Base-by-base conservation (phyloP, 116 monocot species). In the Iris pallida region DNA sequence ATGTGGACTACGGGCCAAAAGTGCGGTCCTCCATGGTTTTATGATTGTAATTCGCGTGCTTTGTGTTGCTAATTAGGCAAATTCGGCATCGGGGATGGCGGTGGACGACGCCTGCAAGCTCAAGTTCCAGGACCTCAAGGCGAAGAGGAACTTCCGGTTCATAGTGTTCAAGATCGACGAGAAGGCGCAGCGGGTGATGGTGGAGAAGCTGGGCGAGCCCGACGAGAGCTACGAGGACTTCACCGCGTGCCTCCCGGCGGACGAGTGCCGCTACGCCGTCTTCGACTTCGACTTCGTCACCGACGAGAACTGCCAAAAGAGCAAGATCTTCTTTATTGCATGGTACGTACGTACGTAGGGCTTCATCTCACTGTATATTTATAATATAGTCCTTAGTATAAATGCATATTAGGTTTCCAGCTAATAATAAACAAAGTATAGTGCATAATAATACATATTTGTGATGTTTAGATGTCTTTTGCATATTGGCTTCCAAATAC, bases 301-400 rank as follows among this genome's bases (percentile, higher is more conserved):
- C 1, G 73, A 69, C 16, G 75, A 80, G 45, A 75, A 80, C 17
- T 80, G 75, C 65, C 66, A 75, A 53, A 80, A 80, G 59, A 80
- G 80, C 80, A 70, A 80, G 65, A 80, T 80, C 75, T 75, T 80
- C 53, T 80, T 80, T 53, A 53, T 30, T 66, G 51, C 51, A 1
- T 52, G 51, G 51, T 52, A 52, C 0, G 11, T n/a, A n/a, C n/a
- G n/a, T n/a, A n/a, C n/a, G n/a, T n/a, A n/a, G n/a, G 51, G 8
- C 2, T 52, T 52, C 12, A 52, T 52, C 51, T 52, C 8, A 10
- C 6, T 52, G 51, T 52, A 10, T 52, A 8, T 7, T 7, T 11
- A 7, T 5, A 7, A 7, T 10, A 10, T 52, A 52, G 51, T 52
- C 51, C 8, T 52, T 52, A 52, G 2, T 52, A 52, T 30, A 30